These are phyloP conservation scores for Sphaerosporella brunnea DNA, from an alignment of 495 filamentous ascomycete genomes.

Conservation along the genomic window DNA sequence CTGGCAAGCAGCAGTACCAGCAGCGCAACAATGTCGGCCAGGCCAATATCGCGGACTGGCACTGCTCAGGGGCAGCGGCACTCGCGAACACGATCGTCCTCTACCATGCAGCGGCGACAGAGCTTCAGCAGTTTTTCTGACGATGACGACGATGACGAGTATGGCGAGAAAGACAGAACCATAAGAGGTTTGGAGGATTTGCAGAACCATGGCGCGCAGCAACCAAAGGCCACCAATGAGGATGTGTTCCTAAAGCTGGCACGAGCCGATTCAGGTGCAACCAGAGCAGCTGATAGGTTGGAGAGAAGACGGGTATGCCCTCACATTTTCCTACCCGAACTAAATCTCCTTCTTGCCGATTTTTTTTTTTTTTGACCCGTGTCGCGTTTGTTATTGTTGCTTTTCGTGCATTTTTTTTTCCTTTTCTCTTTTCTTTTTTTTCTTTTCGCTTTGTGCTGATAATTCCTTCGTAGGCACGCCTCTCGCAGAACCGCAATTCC, in stretches of 20 bases:
- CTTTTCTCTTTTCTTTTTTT: background rate
- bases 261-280: conserved; percentile 32
- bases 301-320: conserved; percentile 33
- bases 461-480: conserved; percentile 16
- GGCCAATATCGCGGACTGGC: conserved; percentile 12
- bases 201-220: conserved; percentile 10
- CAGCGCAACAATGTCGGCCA: conserved; percentile 11
- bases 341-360: background rate
- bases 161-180: conserved; percentile 25
- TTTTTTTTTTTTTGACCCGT: background rate
- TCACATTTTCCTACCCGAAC: background rate
- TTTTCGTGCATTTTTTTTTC: too few relatives aligned
- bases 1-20: conserved; percentile 10
- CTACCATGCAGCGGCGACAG: conserved; percentile 4
- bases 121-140: conserved; percentile 5
- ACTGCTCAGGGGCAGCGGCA: conserved; percentile 9
- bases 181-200: conserved; percentile 25
- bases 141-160: conserved; percentile 20
- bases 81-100: background rate
- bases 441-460: background rate
- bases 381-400: background rate
- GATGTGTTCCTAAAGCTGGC: conserved; percentile 51
- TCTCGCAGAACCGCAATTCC: conserved; percentile 18
- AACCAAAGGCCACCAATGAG: conserved; percentile 9
- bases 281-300: conserved; percentile 17